Percentiles rank a stretch among this genome's conserved stretches.
Conservation (phyloP, 352 stramenopile species). For the Thraustotheca clavata region DNA sequence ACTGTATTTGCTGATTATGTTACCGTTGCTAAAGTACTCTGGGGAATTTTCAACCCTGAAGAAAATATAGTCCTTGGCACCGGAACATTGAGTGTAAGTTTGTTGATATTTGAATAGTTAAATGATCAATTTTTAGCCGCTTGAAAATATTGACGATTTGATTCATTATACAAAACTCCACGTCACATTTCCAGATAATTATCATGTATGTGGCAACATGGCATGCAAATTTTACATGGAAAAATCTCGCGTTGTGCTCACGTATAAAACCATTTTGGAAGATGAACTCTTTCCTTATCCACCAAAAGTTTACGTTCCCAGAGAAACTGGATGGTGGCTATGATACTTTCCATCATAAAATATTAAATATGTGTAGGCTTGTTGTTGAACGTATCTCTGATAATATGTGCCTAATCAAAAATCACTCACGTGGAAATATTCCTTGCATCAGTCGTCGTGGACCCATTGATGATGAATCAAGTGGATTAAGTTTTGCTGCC, state of each 20-base stretch:
- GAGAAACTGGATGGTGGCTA: conserved; percentile 4
- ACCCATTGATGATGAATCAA: background rate
- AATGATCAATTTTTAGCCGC: background rate
- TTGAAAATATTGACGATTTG: background rate
- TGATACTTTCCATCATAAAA: background rate
- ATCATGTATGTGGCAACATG: background rate
- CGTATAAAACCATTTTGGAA: background rate
- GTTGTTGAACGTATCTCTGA: background rate
- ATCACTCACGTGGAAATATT: background rate
- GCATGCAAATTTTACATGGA: background rate
- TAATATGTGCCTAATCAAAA: background rate
- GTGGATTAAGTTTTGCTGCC: background rate
- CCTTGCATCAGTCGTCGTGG: background rate
- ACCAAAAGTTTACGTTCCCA: background rate
- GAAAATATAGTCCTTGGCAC: background rate
- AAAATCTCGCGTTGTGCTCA: background rate
- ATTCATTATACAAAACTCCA: background rate
- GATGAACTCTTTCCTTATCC: background rate
- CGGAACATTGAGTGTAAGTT: background rate
- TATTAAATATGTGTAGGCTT: background rate
- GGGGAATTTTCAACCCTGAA: background rate
- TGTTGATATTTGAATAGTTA: background rate
- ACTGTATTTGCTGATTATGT: too few species aligned
- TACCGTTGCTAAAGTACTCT: background rate
- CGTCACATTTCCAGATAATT: background rate